These are phyloP conservation scores for Elsinoe arachidis DNA, from an alignment of 2,329 filamentous ascomycete genomes.

Conservation along the genomic window DNA sequence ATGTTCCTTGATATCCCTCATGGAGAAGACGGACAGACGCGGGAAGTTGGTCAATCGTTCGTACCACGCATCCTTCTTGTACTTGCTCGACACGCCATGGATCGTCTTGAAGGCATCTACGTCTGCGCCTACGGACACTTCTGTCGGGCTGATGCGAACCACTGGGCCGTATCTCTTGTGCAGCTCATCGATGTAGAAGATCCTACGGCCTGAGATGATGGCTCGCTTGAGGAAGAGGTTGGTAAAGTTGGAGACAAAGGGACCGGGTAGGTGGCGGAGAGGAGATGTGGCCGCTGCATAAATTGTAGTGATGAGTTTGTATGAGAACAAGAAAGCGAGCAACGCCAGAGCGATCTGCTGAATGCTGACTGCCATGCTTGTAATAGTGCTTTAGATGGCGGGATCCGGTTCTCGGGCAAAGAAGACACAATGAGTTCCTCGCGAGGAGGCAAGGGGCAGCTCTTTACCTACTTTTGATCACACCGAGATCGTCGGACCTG, in stretches of 20 bases:
- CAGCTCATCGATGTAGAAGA: slow-evolving; percentile 32
- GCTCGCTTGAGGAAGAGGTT: slow-evolving; percentile 29
- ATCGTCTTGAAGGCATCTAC: slow-evolving; percentile 24
- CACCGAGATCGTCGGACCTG: too few species aligned
- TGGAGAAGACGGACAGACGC: slow-evolving; percentile 28
- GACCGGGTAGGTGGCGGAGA: slow-evolving; percentile 24
- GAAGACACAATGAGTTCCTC: too few species aligned
- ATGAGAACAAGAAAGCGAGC: background rate
- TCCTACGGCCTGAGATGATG: slow-evolving; percentile 31
- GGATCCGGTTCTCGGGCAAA: too few species aligned
- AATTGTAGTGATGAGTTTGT: background rate
- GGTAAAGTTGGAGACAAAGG: slow-evolving; percentile 22
- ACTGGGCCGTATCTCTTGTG: slow-evolving; percentile 34
- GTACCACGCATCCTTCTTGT: slow-evolving; percentile 27
- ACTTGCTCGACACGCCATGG: slow-evolving; percentile 22
- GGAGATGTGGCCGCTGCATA: slow-evolving; percentile 18
- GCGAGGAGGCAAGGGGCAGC: too few species aligned
- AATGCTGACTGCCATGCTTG: background rate
- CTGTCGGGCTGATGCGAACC: slow-evolving; percentile 27
- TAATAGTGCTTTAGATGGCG: background rate
- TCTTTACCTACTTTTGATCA: too few species aligned
- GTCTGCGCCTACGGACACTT: slow-evolving; percentile 24
- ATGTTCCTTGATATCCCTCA: slow-evolving; percentile 27
- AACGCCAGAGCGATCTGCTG: background rate
- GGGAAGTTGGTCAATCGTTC: slow-evolving; percentile 17